phyloP scores from a whole-genome alignment of 2,329 filamentous ascomycete genomes.

The Stemphylium lycopersici region DNA sequence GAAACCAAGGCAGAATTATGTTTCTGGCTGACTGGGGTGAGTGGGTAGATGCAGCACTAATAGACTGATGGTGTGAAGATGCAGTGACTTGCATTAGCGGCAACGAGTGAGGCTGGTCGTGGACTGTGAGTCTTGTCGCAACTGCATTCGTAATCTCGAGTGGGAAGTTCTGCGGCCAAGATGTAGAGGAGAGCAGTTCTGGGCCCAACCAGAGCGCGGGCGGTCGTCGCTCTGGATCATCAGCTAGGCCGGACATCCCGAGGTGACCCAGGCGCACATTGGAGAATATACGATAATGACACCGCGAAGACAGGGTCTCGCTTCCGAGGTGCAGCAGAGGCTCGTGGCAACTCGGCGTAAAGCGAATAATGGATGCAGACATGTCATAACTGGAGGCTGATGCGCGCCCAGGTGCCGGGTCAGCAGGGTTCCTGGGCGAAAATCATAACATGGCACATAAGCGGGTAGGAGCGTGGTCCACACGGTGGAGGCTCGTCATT shows the following conservation, averaged over 20 bases:
- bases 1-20: constrained; percentile 9
- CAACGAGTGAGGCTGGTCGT: constrained; percentile 20
- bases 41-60: constrained; percentile 11
- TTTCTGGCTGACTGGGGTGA: constrained; percentile 10
- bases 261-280: not conserved
- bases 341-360: constrained; percentile 18
- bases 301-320: not conserved
- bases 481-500: constrained; percentile 17
- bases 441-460: constrained; percentile 37
- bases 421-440: constrained; percentile 35
- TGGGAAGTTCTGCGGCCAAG: constrained; percentile 8
- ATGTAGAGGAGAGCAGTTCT: constrained; percentile 1
- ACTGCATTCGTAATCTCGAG: constrained; percentile 6
- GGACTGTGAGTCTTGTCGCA: constrained; percentile 1
- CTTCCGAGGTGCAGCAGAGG: not conserved
- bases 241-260: not conserved
- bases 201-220: constrained; percentile 4
- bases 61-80: constrained; percentile 17
- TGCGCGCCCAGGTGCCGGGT: constrained; percentile 34
- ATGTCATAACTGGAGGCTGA: constrained; percentile 42
- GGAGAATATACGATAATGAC: not conserved
- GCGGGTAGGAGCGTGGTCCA: constrained; percentile 17
- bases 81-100: constrained; percentile 24
- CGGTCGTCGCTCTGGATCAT: not conserved
- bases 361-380: constrained; percentile 27